Evolutionary conservation across 805 yeast species (phyloP).

Genomic region (Kodamaea neixiangensis): DNA sequence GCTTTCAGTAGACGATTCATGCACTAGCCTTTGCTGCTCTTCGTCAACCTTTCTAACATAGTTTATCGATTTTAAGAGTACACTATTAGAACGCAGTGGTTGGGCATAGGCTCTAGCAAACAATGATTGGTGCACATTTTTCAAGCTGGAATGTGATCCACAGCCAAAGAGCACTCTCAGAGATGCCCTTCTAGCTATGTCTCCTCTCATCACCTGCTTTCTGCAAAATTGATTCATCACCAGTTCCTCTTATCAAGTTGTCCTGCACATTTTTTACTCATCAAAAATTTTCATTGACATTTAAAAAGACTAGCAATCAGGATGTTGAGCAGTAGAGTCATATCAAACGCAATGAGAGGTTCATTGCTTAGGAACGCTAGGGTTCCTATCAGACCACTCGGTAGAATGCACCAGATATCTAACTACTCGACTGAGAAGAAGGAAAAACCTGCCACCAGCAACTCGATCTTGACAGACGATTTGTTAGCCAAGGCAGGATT

Average conservation of each 20-base stretch:
- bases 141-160: neutral
- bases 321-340: constrained; percentile 8
- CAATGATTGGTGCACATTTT: neutral
- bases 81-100: neutral
- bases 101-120: neutral
- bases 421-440: constrained; percentile 21
- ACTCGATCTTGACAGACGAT: constrained; percentile 76
- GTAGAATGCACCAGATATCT: neutral
- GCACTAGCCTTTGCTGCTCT: constrained; percentile 21
- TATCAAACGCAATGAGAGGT: constrained; percentile 5
- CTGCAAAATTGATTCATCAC: neutral
- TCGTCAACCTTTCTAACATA: constrained; percentile 32
- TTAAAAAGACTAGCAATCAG: constrained; percentile 1
- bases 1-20: constrained; percentile 18
- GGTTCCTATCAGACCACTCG: neutral
- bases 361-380: neutral
- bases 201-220: neutral
- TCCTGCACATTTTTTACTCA: constrained; percentile 7
- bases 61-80: constrained; percentile 19
- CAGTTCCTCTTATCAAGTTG: neutral
- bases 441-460: constrained; percentile 24
- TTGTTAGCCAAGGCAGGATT: constrained; percentile 82
- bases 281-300: constrained; percentile 5
- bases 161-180: neutral
- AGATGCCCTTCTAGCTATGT: too few species aligned